These are phyloP conservation scores for Metarhizium rileyi DNA, from an alignment of 2,329 filamentous ascomycete genomes.

Conservation along the genomic window DNA sequence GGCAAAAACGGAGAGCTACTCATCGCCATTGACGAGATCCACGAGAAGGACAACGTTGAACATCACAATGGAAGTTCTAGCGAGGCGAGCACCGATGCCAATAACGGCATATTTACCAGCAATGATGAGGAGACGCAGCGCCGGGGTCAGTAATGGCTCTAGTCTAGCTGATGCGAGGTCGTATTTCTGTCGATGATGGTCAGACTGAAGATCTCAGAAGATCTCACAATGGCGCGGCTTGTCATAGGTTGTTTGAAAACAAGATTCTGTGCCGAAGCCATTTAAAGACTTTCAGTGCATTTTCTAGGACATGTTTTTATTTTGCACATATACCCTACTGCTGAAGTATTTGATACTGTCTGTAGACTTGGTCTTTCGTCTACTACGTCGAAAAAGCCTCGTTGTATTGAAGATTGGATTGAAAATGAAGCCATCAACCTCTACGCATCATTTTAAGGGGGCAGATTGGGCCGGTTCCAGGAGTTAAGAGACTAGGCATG, in stretches of 20 bases:
- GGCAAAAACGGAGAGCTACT: slow-evolving; percentile 50
- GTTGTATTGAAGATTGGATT: background rate
- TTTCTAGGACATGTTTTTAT: background rate
- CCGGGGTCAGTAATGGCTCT: background rate
- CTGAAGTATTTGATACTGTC: background rate
- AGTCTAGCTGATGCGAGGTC: background rate
- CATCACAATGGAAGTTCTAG: slow-evolving; percentile 20
- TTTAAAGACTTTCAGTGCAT: background rate
- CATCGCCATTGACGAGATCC: slow-evolving; percentile 32
- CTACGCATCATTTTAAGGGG: too few species aligned
- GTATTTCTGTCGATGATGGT: background rate
- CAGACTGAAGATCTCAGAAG: background rate
- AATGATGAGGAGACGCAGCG: slow-evolving; percentile 26
- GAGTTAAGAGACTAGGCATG: too few species aligned
- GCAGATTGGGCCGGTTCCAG: too few species aligned
- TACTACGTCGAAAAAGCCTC: background rate
- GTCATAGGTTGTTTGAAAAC: background rate
- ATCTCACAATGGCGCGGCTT: too few species aligned
- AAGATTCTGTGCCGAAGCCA: background rate
- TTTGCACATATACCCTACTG: slow-evolving; percentile 2
- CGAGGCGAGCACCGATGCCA: slow-evolving; percentile 12
- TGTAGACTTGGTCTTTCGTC: background rate
- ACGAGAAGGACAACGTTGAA: slow-evolving; percentile 24
- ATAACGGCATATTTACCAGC: slow-evolving; percentile 19
- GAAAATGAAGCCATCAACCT: background rate